These are phyloP conservation scores for Ogataea nonfermentans DNA, from an alignment of 805 yeast genomes.

Conservation along the genomic window DNA sequence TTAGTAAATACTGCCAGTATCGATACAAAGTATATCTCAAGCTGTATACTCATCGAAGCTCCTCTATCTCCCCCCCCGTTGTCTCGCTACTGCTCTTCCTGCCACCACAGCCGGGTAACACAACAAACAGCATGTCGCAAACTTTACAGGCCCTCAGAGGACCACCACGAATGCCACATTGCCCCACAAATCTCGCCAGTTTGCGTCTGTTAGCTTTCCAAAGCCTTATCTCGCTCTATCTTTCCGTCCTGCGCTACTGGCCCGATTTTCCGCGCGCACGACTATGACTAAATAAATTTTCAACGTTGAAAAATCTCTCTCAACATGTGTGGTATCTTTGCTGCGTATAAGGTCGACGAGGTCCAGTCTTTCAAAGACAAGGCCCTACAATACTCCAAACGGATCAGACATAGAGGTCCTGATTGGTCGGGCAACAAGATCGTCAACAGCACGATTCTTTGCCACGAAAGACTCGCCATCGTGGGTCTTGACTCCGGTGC, in stretches of 20 bases:
- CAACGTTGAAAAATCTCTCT: slow-evolving; percentile 8
- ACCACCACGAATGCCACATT: too few relatives aligned
- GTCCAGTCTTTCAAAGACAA: slow-evolving; percentile 77
- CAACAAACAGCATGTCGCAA: neutral
- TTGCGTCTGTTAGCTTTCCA: too few relatives aligned
- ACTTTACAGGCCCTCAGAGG: too few relatives aligned
- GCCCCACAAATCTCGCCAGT: too few relatives aligned
- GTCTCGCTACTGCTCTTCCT: neutral
- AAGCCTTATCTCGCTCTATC: too few relatives aligned
- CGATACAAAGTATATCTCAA: too few relatives aligned
- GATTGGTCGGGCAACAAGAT: slow-evolving; percentile 95
- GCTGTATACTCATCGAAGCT: too few relatives aligned
- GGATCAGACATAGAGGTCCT: slow-evolving; percentile 98
- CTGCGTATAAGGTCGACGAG: slow-evolving; percentile 81
- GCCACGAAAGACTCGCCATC: slow-evolving; percentile 95
- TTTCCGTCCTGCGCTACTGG: too few relatives aligned
- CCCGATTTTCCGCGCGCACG: slow-evolving; percentile 3
- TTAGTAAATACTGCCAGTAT: too few relatives aligned
- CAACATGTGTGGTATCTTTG: slow-evolving; percentile 96
- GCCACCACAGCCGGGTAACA: slow-evolving; percentile 1
- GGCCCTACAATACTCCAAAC: slow-evolving; percentile 86
- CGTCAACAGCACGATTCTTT: slow-evolving; percentile 76
- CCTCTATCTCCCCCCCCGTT: too few relatives aligned
- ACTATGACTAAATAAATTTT: slow-evolving; percentile 9
- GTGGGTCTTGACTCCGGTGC: slow-evolving; percentile 98